phyloP scores from a whole-genome alignment of 495 filamentous ascomycete species.

The Staphylotrichum tortipilum region DNA sequence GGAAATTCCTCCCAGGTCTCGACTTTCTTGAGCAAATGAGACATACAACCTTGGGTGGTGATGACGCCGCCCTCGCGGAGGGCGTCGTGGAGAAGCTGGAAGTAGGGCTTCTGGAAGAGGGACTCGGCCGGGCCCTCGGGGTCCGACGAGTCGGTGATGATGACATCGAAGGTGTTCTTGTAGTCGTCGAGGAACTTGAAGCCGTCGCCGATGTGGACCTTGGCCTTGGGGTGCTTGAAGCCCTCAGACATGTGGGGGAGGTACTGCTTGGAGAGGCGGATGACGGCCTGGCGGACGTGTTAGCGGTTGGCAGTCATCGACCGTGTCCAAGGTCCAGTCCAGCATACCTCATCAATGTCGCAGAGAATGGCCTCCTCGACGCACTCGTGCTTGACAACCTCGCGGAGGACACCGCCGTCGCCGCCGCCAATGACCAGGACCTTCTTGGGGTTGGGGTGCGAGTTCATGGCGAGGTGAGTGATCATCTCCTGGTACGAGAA shows the following conservation, averaged over 20 bases:
- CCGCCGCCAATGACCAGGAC: constrained; percentile 97
- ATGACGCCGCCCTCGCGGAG: constrained; percentile 94
- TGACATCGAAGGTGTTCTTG: constrained; percentile 96
- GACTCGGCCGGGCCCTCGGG: constrained; percentile 93
- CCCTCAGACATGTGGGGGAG: constrained; percentile 90
- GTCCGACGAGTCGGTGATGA: constrained; percentile 98
- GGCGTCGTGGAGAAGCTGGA: constrained; percentile 79
- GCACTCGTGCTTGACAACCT: constrained; percentile 95
- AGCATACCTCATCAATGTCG: constrained; percentile 88
- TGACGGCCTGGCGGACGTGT: constrained; percentile 61
- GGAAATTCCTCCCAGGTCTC: constrained; percentile 23
- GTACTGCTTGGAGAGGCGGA: constrained; percentile 96
- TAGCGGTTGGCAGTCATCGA: neutral
- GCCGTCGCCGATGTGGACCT: constrained; percentile 86
- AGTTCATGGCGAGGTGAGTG: constrained; percentile 96
- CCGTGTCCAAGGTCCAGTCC: neutral
- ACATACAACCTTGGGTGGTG: constrained; percentile 99
- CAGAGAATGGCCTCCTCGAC: constrained; percentile 90
- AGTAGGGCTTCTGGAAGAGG: constrained; percentile 98
- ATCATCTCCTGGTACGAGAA: constrained; percentile 99
- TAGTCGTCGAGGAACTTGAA: constrained; percentile 93
- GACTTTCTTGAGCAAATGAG: constrained; percentile 47
- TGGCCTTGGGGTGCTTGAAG: constrained; percentile 87
- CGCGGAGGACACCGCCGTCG: constrained; percentile 92
- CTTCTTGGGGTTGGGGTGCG: constrained; percentile 95